Base-by-base conservation (phyloP, 2,329 filamentous ascomycete species). In the Talaromyces piceae region DNA sequence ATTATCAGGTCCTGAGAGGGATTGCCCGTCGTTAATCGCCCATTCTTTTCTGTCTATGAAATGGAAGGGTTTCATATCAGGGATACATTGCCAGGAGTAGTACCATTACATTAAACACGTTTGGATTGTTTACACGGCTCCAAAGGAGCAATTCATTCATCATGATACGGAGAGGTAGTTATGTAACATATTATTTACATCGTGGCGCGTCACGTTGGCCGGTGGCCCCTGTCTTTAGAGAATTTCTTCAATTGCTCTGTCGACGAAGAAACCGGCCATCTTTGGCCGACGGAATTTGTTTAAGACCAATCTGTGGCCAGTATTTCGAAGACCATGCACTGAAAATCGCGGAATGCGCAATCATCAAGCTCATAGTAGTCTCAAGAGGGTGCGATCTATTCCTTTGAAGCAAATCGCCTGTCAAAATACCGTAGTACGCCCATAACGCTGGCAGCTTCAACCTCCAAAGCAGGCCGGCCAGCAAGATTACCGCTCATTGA, bases 361-460 rank as follows among this genome's bases (percentile, higher is more conserved):
- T n/a, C n/a, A n/a, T n/a, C n/a, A n/a, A n/a, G n/a, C n/a, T n/a
- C n/a, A n/a, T n/a, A n/a, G 11, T 25, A 12, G 25, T 25, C 2
- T 12, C 7, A 43, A 4, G 13, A 25, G 13, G 12, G 20, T 6
- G 5, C 13, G 13, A 18, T 18, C 22, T 43, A 41, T 59, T 61
- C 68, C 62, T 70, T 69, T 47, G 69, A 67, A 31, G 69, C 68
- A 51, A 91, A 91, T 49, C 87, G 74, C 46, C 88, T 77, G 61
- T 91, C 87, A 69, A 91, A 91, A 56, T 87, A 84, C 67, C 87
- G 87, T 54, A 91, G 70, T n/a, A 90, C 87, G 39, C 84, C 85
- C 87, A 91, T 90, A 50, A 91, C 88, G 66, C 86, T 90, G 0
- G 87, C 87, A 5, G 87, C 86, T 68, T 91, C 87, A 13, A 91